A percentile compares a stretch with the other conserved stretches of the same genome.
phyloP scores from a whole-genome alignment of 2,329 filamentous ascomycete species.

The Fusarium verticillioides region DNA sequence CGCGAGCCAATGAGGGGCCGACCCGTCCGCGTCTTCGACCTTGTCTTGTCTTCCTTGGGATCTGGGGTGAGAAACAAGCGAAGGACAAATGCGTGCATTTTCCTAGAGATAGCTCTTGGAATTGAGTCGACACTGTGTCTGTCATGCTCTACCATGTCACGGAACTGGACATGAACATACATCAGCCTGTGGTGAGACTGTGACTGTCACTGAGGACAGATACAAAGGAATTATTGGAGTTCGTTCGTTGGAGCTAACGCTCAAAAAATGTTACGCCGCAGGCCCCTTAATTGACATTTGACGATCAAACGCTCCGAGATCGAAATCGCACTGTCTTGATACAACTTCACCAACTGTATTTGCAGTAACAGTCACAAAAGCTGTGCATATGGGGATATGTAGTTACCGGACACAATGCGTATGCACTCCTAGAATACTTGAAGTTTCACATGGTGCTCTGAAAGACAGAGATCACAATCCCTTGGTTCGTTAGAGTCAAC shows the following conservation, averaged over 20 bases:
- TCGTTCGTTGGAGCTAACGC: neutral
- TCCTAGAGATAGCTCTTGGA: slow-evolving; percentile 16
- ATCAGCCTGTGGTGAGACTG: slow-evolving; percentile 11
- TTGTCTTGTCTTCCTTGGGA: slow-evolving; percentile 32
- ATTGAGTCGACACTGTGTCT: slow-evolving; percentile 36
- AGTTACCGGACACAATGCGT: neutral
- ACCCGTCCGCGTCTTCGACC: slow-evolving; percentile 42
- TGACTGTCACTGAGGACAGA: neutral
- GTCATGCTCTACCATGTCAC: slow-evolving; percentile 8
- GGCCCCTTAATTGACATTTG: slow-evolving; percentile 37
- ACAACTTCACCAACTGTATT: slow-evolving; percentile 5
- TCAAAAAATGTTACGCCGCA: slow-evolving; percentile 15
- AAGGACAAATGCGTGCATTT: slow-evolving; percentile 32
- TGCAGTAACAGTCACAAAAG: neutral
- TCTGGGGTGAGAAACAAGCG: slow-evolving; percentile 34
- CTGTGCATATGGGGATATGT: neutral
- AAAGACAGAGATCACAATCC: neutral
- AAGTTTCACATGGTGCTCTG: neutral
- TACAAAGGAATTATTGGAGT: neutral
- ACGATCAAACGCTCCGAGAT: slow-evolving; percentile 35
- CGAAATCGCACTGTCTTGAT: slow-evolving; percentile 28
- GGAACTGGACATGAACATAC: neutral
- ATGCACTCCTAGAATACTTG: neutral
- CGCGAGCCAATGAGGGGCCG: slow-evolving; percentile 44
- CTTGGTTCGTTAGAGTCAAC: neutral